A percentile compares a stretch with the other conserved stretches of the same genome.
Evolutionary conservation across 306 rosid genomes (phyloP).

Genomic region (Purshia tridentata): DNA sequence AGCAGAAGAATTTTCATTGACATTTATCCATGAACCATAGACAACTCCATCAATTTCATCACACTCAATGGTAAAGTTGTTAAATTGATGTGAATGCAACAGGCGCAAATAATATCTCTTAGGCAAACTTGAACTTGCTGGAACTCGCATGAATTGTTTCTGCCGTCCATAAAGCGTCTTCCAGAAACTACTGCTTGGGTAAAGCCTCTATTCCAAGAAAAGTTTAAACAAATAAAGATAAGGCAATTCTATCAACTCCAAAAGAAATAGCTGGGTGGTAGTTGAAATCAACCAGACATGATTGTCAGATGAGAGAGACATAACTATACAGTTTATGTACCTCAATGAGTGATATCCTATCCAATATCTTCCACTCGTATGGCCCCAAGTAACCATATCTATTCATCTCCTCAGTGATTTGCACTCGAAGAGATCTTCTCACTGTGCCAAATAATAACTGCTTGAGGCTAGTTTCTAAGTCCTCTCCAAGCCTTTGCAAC

Average conservation of each 20-base stretch:
- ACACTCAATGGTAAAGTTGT: conserved; percentile 59
- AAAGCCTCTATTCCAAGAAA: conserved; percentile 70
- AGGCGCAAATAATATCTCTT: conserved; percentile 49
- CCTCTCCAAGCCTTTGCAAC: conserved; percentile 92
- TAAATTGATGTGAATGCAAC: conserved; percentile 50
- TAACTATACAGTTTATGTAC: conserved; percentile 42
- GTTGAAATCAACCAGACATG: conserved; percentile 25
- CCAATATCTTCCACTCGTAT: conserved; percentile 79
- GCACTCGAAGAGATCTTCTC: conserved; percentile 72
- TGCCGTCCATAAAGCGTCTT: conserved; percentile 61
- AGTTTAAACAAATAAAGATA: conserved; percentile 29
- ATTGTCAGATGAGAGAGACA: conserved; percentile 30
- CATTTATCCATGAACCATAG: conserved; percentile 68
- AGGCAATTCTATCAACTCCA: conserved; percentile 40
- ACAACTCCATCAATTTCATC: conserved; percentile 93
- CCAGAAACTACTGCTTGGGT: conserved; percentile 94
- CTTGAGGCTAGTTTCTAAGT: conserved; percentile 80
- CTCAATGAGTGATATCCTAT: conserved; percentile 76
- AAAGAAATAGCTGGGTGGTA: conserved; percentile 15
- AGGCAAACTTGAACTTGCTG: conserved; percentile 50
- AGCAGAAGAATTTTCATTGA: conserved; percentile 49
- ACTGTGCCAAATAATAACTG: conserved; percentile 88
- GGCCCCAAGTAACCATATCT: conserved; percentile 82
- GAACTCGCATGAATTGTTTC: conserved; percentile 43
- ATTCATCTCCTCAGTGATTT: conserved; percentile 79